Percentiles rank a stretch among this genome's conserved stretches.
Evolutionary conservation across 192 early-diverging fungal genomes (phyloP).

Genomic region (Lobosporangium transversale): DNA sequence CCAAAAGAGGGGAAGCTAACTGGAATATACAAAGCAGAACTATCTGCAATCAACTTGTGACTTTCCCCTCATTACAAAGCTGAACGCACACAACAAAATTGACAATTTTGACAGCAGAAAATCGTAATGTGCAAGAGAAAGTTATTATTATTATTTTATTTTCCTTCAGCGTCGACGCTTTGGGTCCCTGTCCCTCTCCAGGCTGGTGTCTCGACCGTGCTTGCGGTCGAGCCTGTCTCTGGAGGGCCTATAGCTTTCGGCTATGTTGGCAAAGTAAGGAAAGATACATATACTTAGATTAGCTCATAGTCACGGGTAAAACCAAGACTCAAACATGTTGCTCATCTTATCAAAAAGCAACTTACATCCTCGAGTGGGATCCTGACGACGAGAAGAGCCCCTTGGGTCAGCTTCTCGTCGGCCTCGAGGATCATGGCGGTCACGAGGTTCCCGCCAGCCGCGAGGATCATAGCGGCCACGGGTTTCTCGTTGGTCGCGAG

Average conservation of each 20-base stretch:
- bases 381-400: conserved; percentile 24
- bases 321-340: too few species aligned
- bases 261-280: not conserved
- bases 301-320: too few species aligned
- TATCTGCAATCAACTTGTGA: too few species aligned
- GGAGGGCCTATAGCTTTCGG: not conserved
- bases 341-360: not conserved
- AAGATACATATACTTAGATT: not conserved
- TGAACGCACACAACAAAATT: too few species aligned
- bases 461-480: conserved; percentile 25
- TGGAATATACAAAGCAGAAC: too few species aligned
- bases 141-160: too few species aligned
- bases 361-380: conserved; percentile 13
- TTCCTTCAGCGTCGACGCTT: conserved; percentile 39
- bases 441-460: too few species aligned
- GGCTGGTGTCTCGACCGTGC: conserved; percentile 28
- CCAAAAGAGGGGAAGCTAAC: too few species aligned
- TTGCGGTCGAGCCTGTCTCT: conserved; percentile 42
- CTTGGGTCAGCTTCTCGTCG: conserved; percentile 3
- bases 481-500: conserved; percentile 6
- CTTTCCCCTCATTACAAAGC: too few species aligned
- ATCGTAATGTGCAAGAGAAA: too few species aligned
- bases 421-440: conserved; percentile 22
- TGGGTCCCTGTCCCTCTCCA: conserved; percentile 23
- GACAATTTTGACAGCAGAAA: too few species aligned